Conservation (phyloP, 805 yeast species). For the Scheffersomyces stipitis region DNA sequence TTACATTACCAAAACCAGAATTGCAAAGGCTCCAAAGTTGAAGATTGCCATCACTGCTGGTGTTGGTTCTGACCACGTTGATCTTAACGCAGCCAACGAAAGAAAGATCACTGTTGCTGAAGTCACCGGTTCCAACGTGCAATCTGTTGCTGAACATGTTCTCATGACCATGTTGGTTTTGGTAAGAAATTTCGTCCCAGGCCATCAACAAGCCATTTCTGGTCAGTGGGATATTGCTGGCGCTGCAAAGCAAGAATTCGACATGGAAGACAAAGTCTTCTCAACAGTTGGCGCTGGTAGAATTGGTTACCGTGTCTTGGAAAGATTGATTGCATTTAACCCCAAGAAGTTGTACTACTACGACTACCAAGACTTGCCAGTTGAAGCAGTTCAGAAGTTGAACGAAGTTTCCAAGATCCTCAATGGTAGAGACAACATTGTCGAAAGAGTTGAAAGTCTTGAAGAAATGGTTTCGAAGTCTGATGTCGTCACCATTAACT, state of each 20-base stretch:
- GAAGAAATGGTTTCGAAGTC: constrained; percentile 67
- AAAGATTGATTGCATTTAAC: constrained; percentile 69
- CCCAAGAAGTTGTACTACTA: constrained; percentile 72
- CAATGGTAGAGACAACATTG: constrained; percentile 55
- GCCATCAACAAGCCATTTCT: constrained; percentile 18
- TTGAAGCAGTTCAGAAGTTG: constrained; percentile 44
- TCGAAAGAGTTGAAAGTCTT: constrained; percentile 56
- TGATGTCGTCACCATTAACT: constrained; percentile 74
- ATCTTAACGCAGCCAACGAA: constrained; percentile 65
- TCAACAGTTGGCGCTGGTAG: constrained; percentile 80
- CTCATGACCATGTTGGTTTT: constrained; percentile 21
- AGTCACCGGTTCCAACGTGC: constrained; percentile 81
- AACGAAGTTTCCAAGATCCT: constrained; percentile 35
- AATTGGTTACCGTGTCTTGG: constrained; percentile 74
- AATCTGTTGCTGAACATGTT: constrained; percentile 62
- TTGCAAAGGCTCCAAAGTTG: constrained; percentile 68
- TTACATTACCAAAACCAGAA: constrained; percentile 65
- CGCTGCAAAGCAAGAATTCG: constrained; percentile 68
- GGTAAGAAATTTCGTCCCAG: constrained; percentile 22
- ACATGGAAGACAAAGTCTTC: constrained; percentile 69
- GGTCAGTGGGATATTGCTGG: constrained; percentile 24
- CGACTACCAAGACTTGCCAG: constrained; percentile 70
- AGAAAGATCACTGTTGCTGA: constrained; percentile 69
- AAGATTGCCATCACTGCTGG: constrained; percentile 77
- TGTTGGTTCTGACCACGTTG: constrained; percentile 82